Base-by-base conservation (phyloP, 2,329 filamentous ascomycete genomes). In the Chaetothyriales sp. region DNA sequence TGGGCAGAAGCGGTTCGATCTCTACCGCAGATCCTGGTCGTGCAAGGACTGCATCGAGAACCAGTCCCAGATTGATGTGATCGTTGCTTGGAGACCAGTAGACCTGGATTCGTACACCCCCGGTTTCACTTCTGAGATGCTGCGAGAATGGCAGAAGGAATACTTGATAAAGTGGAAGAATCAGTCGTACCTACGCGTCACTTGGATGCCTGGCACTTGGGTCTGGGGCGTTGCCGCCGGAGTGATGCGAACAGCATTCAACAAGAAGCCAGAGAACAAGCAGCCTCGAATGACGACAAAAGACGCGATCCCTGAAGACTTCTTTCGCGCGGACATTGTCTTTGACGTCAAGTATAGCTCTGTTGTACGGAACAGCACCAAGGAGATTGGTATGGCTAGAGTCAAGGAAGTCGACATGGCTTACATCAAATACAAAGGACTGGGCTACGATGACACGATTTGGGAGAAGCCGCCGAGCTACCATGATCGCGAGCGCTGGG, bases 171-270 rank as follows among this genome's bases (percentile, higher is more conserved):
- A 92, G 64, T 97, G 89, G 87, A 81, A 85, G 45, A 73, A 75
- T 0, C 75, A 79, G 51, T 95, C 90, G 0, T 94, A 95, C 62
- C 84, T 82, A 56, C 83, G 86, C 58, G 87, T 86, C 50, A 75
- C 74, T 5, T 98, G 94, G 92, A 85, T 88, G 76, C 81, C 88
- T 8, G 92, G 90, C 10, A 76, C 84, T 15, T 98, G 92, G 92
- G 77, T 94, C 0, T 90, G 80, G 73, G 88, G 89, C 5, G 74
- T 84, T 8, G 77, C 79, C 15, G 70, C 76, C 10, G 61, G 68
- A 2, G 53, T 66, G 0, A 94, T 86, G 81, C 81, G 88, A 15
- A 79, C 75, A 8, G 75, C 87, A 0, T 98, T 97, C 65, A 73
- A 77, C 51, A 92, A 85, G 65, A 82, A 82, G 18, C 79, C 77